Base-by-base conservation (phyloP, 176 grass and related monocot species). In the Eleusine indica region DNA sequence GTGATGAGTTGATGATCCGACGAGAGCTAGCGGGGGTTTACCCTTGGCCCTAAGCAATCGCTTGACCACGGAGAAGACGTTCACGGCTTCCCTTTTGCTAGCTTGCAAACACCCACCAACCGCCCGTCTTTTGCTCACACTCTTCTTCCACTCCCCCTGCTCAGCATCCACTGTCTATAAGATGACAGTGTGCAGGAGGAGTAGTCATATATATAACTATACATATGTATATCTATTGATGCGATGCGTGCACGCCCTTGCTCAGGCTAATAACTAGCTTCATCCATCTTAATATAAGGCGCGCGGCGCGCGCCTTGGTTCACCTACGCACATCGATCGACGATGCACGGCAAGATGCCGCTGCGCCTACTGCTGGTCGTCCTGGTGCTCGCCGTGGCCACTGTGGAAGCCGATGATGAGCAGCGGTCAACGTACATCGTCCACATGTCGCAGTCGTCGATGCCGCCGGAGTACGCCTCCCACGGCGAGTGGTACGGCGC, bases 401-500 rank as follows among this genome's bases (percentile, higher is more conserved):
- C 73, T 19, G 64, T 48, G 75, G 42, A 38, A 0, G 22, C 0
- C 30, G 77, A 64, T 53, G 74, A 58, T 32, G 66, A 89, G 64
- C 38, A 40, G 40, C 58, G 80, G 47, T 28, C 17, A 18, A 98
- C 96, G 19, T 98, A 98, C 73, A 98, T 98, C 15, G 93, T 98
- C 19, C 96, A 98, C 87, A 92, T 98, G 93, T 87, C 96, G 5
- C 93, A 87, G 87, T 94, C 88, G 0, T 82, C 76, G 30, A 98
- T 95, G 96, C 96, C 96, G 43, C 68, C 80, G 3, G 72, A 76
- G 78, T 95, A 87, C 83, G 28, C 63, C 2, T 73, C 88, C 79
- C 96, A 95, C 83, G 73, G 81, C 37, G 87, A 90, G 79, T 98
- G 96, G 96, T 98, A 98, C 85, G 88, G 90, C 85, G 86, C 93